Evolutionary conservation across 1,284 basidiomycete genomes (phyloP), one percentile per base, ranked within the genome.

Genomic region (Moesziomyces sp.): DNA sequence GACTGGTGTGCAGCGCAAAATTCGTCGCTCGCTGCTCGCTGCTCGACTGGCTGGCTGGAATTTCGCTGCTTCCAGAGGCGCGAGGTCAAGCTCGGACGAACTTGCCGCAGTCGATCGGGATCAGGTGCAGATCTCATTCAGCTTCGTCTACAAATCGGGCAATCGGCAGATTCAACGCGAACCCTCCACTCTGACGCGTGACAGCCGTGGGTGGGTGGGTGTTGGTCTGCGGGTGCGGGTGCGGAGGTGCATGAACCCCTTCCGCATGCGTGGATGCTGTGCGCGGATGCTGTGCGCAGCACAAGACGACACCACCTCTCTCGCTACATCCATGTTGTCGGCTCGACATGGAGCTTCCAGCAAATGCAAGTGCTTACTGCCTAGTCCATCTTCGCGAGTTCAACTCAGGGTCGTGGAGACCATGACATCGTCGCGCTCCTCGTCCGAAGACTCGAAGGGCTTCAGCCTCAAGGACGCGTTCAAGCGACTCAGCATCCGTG

Each of bases 71-170:
- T 14, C 26, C 26, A 28, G 26, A 28, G 26, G 26, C 26, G 46
- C 19, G 43, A 47, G 26, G 42, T 47, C 46, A 13, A 50, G 24
- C 35, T 57, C 46, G 59, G 59, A 35, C 58, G 65, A 62, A 68
- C 59, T 68, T 68, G 65, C 65, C 59, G 65, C 65, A 62, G 65
- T 62, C 59, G 44, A 62, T 62, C 59, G 58, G 14, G 38, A 57
- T 57, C 7, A 6, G 0, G 6, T 18, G 5, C 14, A 7, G 16
- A 40, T 40, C 38, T 40, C n/a, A n/a, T n/a, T n/a, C n/a, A n/a
- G n/a, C n/a, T n/a, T n/a, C n/a, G n/a, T n/a, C n/a, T n/a, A n/a
- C n/a, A n/a, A n/a, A 40, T 40, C 38, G 38, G 38, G 38, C 18
- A 16, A 40, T 40, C 11, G 14, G 38, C 30, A 40, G 0, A n/a